phyloP scores from a whole-genome alignment of 371 early-diverging fungal genomes.

The Basidiobolus meristosporus region DNA sequence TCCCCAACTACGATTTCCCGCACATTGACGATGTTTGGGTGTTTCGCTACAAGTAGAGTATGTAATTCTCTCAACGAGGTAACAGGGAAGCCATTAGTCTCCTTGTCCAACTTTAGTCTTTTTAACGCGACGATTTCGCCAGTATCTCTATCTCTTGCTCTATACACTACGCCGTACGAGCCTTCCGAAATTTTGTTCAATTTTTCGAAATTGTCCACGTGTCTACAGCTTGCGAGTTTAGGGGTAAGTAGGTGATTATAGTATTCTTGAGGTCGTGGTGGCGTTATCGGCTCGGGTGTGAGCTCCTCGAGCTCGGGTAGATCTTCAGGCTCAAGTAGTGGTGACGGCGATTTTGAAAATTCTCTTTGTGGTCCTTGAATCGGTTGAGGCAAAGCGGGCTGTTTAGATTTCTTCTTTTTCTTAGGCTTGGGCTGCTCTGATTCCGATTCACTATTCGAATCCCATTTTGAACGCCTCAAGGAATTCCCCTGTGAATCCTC shows the following conservation, averaged over 20 bases:
- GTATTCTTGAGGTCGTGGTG: conserved; percentile 6
- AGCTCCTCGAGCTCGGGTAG: too few relatives aligned
- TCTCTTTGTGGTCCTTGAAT: too few relatives aligned
- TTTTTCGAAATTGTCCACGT: conserved; percentile 71
- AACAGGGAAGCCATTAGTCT: conserved; percentile 89
- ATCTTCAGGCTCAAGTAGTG: too few relatives aligned
- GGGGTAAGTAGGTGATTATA: conserved; percentile 12
- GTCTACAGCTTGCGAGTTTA: conserved; percentile 34
- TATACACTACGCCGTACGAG: conserved; percentile 96
- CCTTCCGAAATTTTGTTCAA: conserved; percentile 97
- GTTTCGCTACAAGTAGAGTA: conserved; percentile 67
- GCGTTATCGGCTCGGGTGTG: too few relatives aligned
- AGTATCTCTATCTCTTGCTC: conserved; percentile 78
- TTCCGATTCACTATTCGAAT: too few relatives aligned
- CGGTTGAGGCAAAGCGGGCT: too few relatives aligned
- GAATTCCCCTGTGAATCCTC: too few relatives aligned
- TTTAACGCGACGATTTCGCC: conserved; percentile 95
- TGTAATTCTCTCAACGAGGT: conserved; percentile 85
- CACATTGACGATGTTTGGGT: conserved; percentile 89
- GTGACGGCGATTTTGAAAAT: too few relatives aligned
- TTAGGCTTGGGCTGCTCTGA: too few relatives aligned
- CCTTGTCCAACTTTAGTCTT: conserved; percentile 88
- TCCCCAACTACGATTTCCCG: conserved; percentile 78
- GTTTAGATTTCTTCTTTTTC: too few relatives aligned
- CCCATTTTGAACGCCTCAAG: too few relatives aligned